Evolutionary conservation across 78 protist genomes (phyloP).

Genomic region (Polysphondylium violaceum): DNA sequence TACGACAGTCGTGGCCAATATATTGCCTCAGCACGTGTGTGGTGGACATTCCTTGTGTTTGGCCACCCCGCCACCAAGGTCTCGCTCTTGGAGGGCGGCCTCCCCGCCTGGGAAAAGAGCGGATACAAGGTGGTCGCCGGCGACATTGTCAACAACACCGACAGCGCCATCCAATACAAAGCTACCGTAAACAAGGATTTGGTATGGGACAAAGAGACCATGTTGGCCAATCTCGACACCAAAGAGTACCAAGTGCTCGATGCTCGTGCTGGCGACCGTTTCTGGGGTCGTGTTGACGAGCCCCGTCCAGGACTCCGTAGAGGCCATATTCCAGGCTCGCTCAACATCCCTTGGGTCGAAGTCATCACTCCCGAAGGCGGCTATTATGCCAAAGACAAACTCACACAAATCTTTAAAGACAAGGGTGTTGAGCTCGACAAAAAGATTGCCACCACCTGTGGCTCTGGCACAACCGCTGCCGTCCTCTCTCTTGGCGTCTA

Average conservation of each 20-base stretch:
- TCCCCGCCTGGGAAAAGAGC: constrained; percentile 56
- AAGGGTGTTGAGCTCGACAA: constrained; percentile 34
- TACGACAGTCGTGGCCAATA: constrained; percentile 73
- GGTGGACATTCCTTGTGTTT: constrained; percentile 79
- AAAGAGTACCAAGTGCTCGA: constrained; percentile 59
- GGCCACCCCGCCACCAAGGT: constrained; percentile 39
- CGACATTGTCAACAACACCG: neutral
- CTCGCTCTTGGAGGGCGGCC: constrained; percentile 40
- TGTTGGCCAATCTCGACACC: neutral
- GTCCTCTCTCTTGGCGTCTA: constrained; percentile 45
- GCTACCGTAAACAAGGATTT: constrained; percentile 12
- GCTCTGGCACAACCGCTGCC: constrained; percentile 81
- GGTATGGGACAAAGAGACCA: constrained; percentile 20
- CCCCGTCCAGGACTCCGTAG: constrained; percentile 77
- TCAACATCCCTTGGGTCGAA: constrained; percentile 61
- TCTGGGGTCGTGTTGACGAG: constrained; percentile 80
- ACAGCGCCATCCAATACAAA: constrained; percentile 1
- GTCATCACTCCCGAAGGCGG: constrained; percentile 23
- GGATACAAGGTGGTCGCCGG: constrained; percentile 21
- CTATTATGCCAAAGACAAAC: constrained; percentile 12
- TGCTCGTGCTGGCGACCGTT: constrained; percentile 75
- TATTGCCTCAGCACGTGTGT: constrained; percentile 80
- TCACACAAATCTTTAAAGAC: constrained; percentile 28
- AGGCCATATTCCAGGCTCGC: constrained; percentile 75
- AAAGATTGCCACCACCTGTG: constrained; percentile 66